Evolutionary conservation across 768 basidiomycete species (phyloP), one percentile per base, ranked within the genome.

Genomic region (Suillus alpinus): DNA sequence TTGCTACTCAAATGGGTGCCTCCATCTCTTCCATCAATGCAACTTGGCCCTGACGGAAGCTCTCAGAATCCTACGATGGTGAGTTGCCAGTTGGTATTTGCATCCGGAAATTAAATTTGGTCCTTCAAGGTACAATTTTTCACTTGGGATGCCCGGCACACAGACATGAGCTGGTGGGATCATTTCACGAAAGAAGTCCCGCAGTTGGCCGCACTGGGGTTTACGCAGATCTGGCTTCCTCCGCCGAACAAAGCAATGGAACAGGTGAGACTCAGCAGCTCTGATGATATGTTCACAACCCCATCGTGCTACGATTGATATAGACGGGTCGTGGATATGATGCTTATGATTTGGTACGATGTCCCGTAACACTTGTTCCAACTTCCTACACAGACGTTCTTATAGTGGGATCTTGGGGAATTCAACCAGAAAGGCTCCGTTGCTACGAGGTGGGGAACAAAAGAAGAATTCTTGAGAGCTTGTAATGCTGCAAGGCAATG

Each of bases 341-440:
- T 70, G 92, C 89, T 1, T 94, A 94, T 72, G 92, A 94, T 69
- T 69, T 94, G 75, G 91, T 92, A 74, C 58, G 77, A 69, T 37
- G n/a, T 20, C 7, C 10, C 46, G 8, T 46, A 14, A 29, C 12
- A 40, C 7, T 13, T 53, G 12, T 23, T 57, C 9, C 23, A 32
- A 53, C 53, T 16, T 39, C 34, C 13, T 31, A n/a, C 9, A 20
- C 29, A 26, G 13, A 39, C 20, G 6, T 55, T 52, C 18, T 31
- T 18, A 36, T 57, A 94, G 91, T 94, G 92, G 92, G 92, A 94
- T 70, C 74, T 94, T 18, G 92, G 92, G 39, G 92, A 94, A 74
- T 94, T 94, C 63, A 65, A 88, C 56, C 92, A 91, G 71, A 92
- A 88, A 68, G 89, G 88, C 16, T 73, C 82, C 16, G 69, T 85